Percentiles rank a stretch among this genome's conserved stretches.
phyloP scores from a whole-genome alignment of 129 eudicot genomes.

The Kitagawia praeruptora region DNA sequence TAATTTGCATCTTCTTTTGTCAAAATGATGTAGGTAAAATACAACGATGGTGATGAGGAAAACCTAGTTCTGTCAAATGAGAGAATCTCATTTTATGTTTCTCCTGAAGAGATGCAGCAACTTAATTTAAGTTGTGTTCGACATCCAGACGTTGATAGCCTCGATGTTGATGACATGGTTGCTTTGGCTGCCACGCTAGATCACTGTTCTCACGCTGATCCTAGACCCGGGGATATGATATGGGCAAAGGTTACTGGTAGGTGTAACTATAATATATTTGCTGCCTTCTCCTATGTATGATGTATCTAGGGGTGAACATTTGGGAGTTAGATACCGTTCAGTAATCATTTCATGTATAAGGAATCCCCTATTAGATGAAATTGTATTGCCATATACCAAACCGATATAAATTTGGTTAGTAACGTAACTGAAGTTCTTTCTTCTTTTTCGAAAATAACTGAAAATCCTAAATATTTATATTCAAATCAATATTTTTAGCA shows the following conservation, averaged over 20 bases:
- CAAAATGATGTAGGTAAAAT: slow-evolving; percentile 47
- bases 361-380: neutral
- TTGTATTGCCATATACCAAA: neutral
- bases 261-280: neutral
- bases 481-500: too few species aligned
- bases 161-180: slow-evolving; percentile 73
- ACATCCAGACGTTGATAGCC: slow-evolving; percentile 44
- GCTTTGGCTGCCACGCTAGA: slow-evolving; percentile 81
- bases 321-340: neutral
- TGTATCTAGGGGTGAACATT: neutral
- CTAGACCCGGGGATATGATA: slow-evolving; percentile 61
- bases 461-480: too few species aligned
- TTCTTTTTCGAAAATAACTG: neutral
- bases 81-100: slow-evolving; percentile 49
- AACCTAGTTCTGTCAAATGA: slow-evolving; percentile 49
- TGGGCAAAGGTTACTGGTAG: slow-evolving; percentile 97
- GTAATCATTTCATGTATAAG: neutral
- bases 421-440: neutral
- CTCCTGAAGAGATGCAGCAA: slow-evolving; percentile 53
- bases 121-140: slow-evolving; percentile 41
- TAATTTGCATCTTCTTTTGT: neutral
- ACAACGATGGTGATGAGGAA: slow-evolving; percentile 85
- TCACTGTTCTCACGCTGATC: slow-evolving; percentile 65
- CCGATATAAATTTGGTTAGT: neutral
- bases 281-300: neutral